phyloP scores from a whole-genome alignment of 2,329 filamentous ascomycete species.

The Neoascochyta sp. region DNA sequence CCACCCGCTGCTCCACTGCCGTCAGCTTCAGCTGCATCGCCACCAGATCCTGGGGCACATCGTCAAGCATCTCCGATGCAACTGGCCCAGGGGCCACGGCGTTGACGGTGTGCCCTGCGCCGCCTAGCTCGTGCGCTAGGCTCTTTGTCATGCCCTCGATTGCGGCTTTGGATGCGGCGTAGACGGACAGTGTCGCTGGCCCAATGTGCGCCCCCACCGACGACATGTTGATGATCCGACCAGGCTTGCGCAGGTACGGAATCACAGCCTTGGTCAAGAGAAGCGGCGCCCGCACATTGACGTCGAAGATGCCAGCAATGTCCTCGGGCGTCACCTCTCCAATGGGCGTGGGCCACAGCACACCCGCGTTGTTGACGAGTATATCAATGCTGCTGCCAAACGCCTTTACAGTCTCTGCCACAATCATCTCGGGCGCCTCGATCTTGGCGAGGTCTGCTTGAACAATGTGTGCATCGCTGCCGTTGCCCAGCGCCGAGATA shows the following conservation, averaged over 20 bases:
- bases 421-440: slow-evolving; percentile 36
- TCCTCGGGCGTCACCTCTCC: slow-evolving; percentile 44
- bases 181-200: slow-evolving; percentile 48
- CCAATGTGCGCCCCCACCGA: slow-evolving; percentile 52
- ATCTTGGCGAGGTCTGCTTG: slow-evolving; percentile 41
- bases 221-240: slow-evolving; percentile 58
- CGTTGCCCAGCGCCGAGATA: slow-evolving; percentile 36
- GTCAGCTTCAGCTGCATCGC: slow-evolving; percentile 51
- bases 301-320: slow-evolving; percentile 53
- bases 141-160: slow-evolving; percentile 58
- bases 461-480: slow-evolving; percentile 37
- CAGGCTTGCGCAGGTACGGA: slow-evolving; percentile 48
- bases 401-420: slow-evolving; percentile 32
- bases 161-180: slow-evolving; percentile 57
- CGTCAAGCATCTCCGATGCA: slow-evolving; percentile 55
- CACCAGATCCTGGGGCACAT: slow-evolving; percentile 50
- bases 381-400: slow-evolving; percentile 45
- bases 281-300: slow-evolving; percentile 56
- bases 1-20: slow-evolving; percentile 51
- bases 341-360: slow-evolving; percentile 24
- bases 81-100: slow-evolving; percentile 58
- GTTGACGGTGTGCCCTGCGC: slow-evolving; percentile 58
- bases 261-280: slow-evolving; percentile 54
- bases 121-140: slow-evolving; percentile 58
- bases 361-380: slow-evolving; percentile 44